phyloP scores from a whole-genome alignment of 345 rosid species.

The Syzygium jambos region DNA sequence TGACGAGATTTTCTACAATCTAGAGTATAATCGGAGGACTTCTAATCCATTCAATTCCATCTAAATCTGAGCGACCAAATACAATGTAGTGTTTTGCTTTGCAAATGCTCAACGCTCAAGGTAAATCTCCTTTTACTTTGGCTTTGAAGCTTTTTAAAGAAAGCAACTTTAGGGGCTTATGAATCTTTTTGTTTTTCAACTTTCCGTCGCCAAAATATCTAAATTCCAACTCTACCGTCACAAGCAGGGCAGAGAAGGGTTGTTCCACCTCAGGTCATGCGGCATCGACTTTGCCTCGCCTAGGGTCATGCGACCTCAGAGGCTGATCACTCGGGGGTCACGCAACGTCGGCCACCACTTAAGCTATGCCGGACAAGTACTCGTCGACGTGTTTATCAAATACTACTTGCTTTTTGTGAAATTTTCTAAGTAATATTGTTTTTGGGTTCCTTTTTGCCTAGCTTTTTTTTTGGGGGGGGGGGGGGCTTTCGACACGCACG shows the following conservation, averaged over 20 bases:
- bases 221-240: neutral
- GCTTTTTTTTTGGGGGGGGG: neutral
- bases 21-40: accelerated
- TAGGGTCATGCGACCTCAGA: neutral
- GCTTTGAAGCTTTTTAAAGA: neutral
- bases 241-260: accelerated
- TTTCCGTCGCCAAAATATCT: neutral
- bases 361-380: too few species aligned
- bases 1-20: accelerated
- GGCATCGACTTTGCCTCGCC: accelerated
- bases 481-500: neutral
- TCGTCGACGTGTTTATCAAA: neutral
- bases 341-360: neutral
- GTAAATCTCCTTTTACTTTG: neutral
- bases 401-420: neutral
- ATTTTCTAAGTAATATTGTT: too few species aligned
- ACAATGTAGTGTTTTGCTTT: neutral
- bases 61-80: neutral
- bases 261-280: accelerated
- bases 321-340: accelerated
- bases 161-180: neutral
- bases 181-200: neutral
- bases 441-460: neutral
- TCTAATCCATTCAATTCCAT: accelerated
- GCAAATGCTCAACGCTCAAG: neutral